A percentile compares a stretch with the other conserved stretches of the same genome.
Evolutionary conservation across 257 asterid genomes (phyloP).

Genomic region (Voacanga thouarsii): DNA sequence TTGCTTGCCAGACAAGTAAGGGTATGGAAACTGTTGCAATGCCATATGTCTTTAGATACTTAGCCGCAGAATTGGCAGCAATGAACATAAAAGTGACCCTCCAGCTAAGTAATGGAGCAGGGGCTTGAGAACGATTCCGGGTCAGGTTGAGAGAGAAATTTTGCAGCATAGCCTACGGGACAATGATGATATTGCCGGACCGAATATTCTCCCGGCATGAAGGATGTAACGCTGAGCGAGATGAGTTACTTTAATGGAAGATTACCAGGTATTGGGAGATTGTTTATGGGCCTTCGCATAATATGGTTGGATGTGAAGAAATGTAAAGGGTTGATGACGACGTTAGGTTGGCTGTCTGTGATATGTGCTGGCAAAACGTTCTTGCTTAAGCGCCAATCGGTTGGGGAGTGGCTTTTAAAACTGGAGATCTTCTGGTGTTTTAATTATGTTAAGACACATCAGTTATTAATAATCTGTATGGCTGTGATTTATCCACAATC

Average conservation of each 20-base stretch:
- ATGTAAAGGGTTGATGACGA: background rate
- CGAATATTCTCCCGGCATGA: background rate
- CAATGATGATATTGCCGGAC: background rate
- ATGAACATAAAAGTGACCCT: constrained; percentile 91
- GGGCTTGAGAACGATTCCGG: constrained; percentile 29
- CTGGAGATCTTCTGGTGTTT: too few species aligned
- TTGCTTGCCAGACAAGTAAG: constrained; percentile 67
- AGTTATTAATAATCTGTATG: too few species aligned
- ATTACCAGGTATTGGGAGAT: background rate
- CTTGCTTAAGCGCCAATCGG: too few species aligned
- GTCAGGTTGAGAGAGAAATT: background rate
- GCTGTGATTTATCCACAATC: too few species aligned
- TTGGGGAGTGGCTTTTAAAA: too few species aligned
- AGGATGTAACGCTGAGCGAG: background rate
- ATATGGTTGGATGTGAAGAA: background rate
- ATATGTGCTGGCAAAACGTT: too few species aligned
- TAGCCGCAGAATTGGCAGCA: constrained; percentile 92
- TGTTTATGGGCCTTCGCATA: background rate
- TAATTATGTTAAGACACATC: too few species aligned
- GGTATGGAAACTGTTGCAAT: constrained; percentile 97
- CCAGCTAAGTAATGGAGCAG: constrained; percentile 51
- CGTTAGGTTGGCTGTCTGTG: too few species aligned
- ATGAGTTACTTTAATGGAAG: background rate
- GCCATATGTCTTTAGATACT: constrained; percentile 88
- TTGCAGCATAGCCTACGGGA: background rate